Conservation (phyloP, 306 rosid genomes). For the Lotus japonicus region DNA sequence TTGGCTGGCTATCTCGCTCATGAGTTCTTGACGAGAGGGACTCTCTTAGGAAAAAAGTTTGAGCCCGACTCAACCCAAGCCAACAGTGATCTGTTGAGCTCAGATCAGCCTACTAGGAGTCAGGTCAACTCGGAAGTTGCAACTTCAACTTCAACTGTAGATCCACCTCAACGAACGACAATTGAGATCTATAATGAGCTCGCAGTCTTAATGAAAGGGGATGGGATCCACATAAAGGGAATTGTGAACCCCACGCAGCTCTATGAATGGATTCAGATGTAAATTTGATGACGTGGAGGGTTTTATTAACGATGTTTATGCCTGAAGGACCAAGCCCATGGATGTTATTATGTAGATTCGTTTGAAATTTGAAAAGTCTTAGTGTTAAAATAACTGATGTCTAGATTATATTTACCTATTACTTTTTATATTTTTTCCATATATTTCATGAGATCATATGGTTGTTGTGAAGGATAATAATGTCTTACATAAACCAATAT, state of each 20-base stretch:
- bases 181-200: constrained; percentile 47
- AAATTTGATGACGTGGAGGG: not conserved
- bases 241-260: constrained; percentile 76
- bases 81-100: not conserved
- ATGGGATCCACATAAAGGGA: constrained; percentile 67
- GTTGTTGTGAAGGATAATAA: no score
- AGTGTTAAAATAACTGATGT: no score
- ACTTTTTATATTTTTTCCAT: no score
- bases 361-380: no score
- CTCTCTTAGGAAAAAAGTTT: constrained; percentile 49
- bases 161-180: constrained; percentile 8
- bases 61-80: constrained; percentile 19
- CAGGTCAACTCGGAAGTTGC: constrained; percentile 21
- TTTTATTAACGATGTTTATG: not conserved
- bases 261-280: constrained; percentile 61
- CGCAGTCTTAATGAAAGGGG: constrained; percentile 50
- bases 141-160: not conserved
- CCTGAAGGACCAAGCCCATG: not conserved
- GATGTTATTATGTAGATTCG: no score
- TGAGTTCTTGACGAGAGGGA: constrained; percentile 56
- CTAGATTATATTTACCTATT: no score
- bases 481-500: no score
- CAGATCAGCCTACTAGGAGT: constrained; percentile 17
- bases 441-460: no score
- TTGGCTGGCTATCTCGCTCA: constrained; percentile 77